These are phyloP conservation scores for Rosa chinensis DNA, from an alignment of 306 rosid species.

Conservation along the genomic window DNA sequence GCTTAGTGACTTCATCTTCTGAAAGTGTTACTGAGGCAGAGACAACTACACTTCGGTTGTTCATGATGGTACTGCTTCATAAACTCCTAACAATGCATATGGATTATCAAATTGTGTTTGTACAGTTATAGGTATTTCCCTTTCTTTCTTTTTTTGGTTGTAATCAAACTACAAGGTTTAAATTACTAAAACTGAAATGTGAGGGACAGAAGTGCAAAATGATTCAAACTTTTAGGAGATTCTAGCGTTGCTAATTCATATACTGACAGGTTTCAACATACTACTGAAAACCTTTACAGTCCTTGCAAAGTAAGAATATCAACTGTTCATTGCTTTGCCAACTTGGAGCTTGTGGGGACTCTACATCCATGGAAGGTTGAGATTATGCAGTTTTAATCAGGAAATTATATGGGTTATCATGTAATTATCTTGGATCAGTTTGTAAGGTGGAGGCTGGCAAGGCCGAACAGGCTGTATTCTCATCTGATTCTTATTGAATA, in stretches of 20 bases:
- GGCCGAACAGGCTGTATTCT: background rate
- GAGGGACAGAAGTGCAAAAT: background rate
- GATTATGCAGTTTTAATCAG: background rate
- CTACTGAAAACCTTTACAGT: background rate
- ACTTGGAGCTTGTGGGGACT: background rate
- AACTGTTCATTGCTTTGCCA: background rate
- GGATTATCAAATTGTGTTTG: background rate
- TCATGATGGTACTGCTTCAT: background rate
- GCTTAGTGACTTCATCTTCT: slow-evolving; percentile 81
- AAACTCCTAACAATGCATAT: background rate
- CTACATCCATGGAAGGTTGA: background rate
- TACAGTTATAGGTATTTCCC: background rate
- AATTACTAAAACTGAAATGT: background rate
- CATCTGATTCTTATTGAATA: background rate
- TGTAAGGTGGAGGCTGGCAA: background rate
- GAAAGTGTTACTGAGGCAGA: slow-evolving; percentile 14
- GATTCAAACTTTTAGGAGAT: background rate
- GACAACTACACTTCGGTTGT: background rate
- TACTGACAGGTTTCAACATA: background rate
- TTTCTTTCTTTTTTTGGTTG: background rate
- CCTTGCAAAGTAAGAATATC: background rate
- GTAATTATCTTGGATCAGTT: background rate
- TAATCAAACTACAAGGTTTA: background rate
- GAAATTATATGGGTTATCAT: background rate
- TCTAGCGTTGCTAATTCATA: background rate